Base-by-base conservation (phyloP, 257 asterid species). In the Jaltomata sinuosa region DNA sequence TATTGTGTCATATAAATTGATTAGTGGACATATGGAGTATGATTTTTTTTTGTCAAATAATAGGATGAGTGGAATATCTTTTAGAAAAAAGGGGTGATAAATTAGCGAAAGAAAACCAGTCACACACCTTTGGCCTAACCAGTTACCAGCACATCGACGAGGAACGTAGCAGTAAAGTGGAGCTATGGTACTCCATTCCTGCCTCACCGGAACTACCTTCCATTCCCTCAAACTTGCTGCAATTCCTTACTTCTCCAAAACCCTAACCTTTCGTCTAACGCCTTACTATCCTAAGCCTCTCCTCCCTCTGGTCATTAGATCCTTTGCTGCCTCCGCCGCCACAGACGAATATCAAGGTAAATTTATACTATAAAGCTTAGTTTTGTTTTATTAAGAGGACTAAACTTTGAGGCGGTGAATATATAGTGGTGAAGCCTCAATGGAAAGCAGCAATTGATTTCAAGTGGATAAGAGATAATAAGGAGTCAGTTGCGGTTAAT, bases 391-490 rank as follows among this genome's bases (percentile, higher is more conserved):
- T 25, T 59, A 19, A 49, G 19, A 32, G 40, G 27, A n/a, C 32
- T 84, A 83, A 83, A 71, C 3, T 50, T 40, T 65, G 88, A 50
- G 89, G 83, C 62, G 80, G 25, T 88, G 83, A 81, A 85, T 94
- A 96, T 38, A 8, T 12, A 86, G 87, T 61, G 87, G 92, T 92
- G 93, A 89, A 89, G 84, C 92, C 91, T 72, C 98, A 93, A 76
- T 96, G 98, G 98, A 96, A 89, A 90, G 99, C 98, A 1, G 91
- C 98, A 12, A 91, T 97, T 71, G 99, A 95, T 88, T 97, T 93
- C 86, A 95, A 97, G 92, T 93, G 97, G 97, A 93, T 97, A 79
- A 91, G 97, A 91, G 99, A 97, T 22, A 93, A 93, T 86, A 91
- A 91, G 89, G 99, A 95, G 68, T 97, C 88, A 0, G 95, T 91